phyloP scores from a whole-genome alignment of 1,284 basidiomycete genomes.

The Phaffia rhodozyma region DNA sequence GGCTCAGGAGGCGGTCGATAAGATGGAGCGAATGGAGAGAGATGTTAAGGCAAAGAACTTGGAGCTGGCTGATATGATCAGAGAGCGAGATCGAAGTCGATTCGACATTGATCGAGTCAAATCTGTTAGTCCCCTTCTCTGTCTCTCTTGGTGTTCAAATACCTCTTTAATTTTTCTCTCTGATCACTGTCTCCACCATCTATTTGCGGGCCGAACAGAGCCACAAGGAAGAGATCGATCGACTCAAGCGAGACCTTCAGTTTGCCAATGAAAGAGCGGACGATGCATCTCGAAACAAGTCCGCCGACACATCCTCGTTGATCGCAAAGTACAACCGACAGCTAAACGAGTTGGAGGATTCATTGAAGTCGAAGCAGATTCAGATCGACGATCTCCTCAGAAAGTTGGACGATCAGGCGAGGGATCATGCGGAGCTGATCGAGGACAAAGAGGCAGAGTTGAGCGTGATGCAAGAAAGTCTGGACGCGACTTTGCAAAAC shows the following conservation, averaged over 20 bases:
- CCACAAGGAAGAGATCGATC: constrained; percentile 92
- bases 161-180: background rate
- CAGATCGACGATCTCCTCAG: constrained; percentile 81
- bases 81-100: constrained; percentile 88
- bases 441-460: constrained; percentile 98
- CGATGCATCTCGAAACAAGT: constrained; percentile 82
- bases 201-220: constrained; percentile 33
- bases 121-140: constrained; percentile 39
- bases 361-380: constrained; percentile 81
- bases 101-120: constrained; percentile 96
- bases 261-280: constrained; percentile 99
- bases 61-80: constrained; percentile 96
- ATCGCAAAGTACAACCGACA: constrained; percentile 93
- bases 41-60: constrained; percentile 97
- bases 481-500: constrained; percentile 87
- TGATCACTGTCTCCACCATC: background rate
- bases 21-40: constrained; percentile 98
- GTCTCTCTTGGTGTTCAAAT: background rate
- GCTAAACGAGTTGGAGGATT: constrained; percentile 87
- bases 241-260: constrained; percentile 78
- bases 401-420: constrained; percentile 61
- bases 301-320: constrained; percentile 78
- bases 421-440: constrained; percentile 63
- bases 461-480: constrained; percentile 85
- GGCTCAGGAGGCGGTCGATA: constrained; percentile 96